Percentiles rank a stretch among this genome's conserved stretches.
phyloP scores from a whole-genome alignment of 345 rosid genomes.

The Gynandropsis gynandra region DNA sequence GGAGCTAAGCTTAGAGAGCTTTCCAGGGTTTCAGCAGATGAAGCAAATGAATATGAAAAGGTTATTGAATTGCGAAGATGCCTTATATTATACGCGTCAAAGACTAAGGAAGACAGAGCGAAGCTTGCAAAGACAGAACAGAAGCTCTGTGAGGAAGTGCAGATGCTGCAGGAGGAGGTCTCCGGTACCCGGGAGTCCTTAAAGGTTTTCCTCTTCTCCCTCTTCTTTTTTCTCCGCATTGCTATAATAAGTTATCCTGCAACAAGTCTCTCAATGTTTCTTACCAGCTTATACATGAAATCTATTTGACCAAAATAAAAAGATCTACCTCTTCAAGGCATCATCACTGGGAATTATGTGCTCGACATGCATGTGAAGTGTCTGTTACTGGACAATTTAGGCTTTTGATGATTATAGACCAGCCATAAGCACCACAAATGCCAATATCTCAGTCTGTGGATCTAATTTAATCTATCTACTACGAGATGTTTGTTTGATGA shows the following conservation, averaged over 20 bases:
- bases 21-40: slow-evolving; percentile 47
- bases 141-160: slow-evolving; percentile 69
- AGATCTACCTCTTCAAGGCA: too few species aligned
- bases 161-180: slow-evolving; percentile 54
- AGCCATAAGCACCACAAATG: not conserved
- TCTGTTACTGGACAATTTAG: too few species aligned
- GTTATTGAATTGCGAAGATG: slow-evolving; percentile 47
- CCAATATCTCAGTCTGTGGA: not conserved
- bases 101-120: slow-evolving; percentile 55
- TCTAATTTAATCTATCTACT: not conserved
- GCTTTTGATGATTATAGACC: not conserved
- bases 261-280: not conserved
- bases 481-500: not conserved
- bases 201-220: slow-evolving; percentile 40
- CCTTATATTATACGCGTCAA: slow-evolving; percentile 44
- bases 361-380: too few species aligned
- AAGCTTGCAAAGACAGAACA: slow-evolving; percentile 59
- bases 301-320: too few species aligned
- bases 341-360: slow-evolving; percentile 2
- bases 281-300: not conserved
- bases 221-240: slow-evolving; percentile 7
- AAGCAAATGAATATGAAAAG: slow-evolving; percentile 52
- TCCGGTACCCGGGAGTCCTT: slow-evolving; percentile 54
- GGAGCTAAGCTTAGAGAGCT: slow-evolving; percentile 61
- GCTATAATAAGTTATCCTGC: not conserved